phyloP scores from a whole-genome alignment of 2,329 filamentous ascomycete genomes.

The Claviceps monticola region DNA sequence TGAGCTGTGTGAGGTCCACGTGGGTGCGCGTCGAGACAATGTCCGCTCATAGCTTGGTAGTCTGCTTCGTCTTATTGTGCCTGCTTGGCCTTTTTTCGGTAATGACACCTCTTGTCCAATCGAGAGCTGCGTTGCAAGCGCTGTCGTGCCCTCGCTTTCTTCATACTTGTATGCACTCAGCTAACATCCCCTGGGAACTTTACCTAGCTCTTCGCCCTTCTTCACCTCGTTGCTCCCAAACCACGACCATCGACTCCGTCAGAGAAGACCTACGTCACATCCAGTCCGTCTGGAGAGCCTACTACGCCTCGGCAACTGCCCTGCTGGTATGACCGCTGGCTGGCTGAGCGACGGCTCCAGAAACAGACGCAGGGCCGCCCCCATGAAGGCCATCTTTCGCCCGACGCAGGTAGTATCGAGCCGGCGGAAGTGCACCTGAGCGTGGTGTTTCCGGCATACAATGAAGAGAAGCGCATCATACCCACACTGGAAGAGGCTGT shows the following conservation, averaged over 20 bases:
- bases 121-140: no score
- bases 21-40: constrained; percentile 23
- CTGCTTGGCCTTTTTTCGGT: constrained; percentile 25
- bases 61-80: constrained; percentile 20
- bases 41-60: constrained; percentile 25
- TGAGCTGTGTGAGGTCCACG: constrained; percentile 20
- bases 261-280: constrained; percentile 77
- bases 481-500: constrained; percentile 87
- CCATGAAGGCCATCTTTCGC: constrained; percentile 25
- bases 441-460: constrained; percentile 89
- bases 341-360: constrained; percentile 42
- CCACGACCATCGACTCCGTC: constrained; percentile 61
- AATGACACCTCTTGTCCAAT: constrained; percentile 5
- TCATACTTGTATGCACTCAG: background rate
- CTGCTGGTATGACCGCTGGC: constrained; percentile 77
- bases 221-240: constrained; percentile 65
- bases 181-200: constrained; percentile 5
- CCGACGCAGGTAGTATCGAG: constrained; percentile 48
- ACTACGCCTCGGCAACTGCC: constrained; percentile 42
- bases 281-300: constrained; percentile 39
- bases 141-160: background rate
- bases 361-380: constrained; percentile 21
- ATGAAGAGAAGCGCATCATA: constrained; percentile 71
- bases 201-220: constrained; percentile 42
- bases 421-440: constrained; percentile 73